Percentiles rank a stretch among this genome's conserved stretches.
These are phyloP conservation scores for Claviceps purpurea DNA, from an alignment of 2,329 filamentous ascomycete species.

Conservation along the genomic window DNA sequence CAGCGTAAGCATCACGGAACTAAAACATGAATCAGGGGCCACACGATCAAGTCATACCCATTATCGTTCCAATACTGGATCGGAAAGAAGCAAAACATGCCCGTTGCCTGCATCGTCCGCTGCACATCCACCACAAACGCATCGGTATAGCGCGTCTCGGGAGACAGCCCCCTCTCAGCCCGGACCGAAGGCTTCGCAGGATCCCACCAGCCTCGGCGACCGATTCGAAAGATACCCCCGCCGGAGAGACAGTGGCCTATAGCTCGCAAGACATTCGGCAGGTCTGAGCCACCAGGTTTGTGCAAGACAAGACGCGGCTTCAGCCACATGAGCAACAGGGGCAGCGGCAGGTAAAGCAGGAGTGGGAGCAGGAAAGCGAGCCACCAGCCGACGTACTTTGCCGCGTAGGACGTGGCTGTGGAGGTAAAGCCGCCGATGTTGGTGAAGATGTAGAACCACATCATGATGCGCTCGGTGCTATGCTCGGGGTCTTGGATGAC, in stretches of 20 bases:
- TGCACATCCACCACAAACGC: constrained; percentile 53
- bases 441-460: constrained; percentile 47
- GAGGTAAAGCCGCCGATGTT: constrained; percentile 40
- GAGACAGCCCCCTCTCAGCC: constrained; percentile 24
- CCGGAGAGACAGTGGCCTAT: constrained; percentile 39
- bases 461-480: constrained; percentile 52
- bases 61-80: constrained; percentile 27
- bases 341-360: constrained; percentile 45
- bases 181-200: constrained; percentile 42
- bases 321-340: constrained; percentile 41
- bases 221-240: constrained; percentile 35
- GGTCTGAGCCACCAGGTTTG: constrained; percentile 52
- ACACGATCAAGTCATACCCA: constrained; percentile 7
- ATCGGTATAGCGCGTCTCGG: constrained; percentile 47
- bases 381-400: constrained; percentile 38
- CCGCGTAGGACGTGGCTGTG: constrained; percentile 37
- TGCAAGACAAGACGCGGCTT: constrained; percentile 42
- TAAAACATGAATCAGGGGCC: background rate
- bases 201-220: constrained; percentile 44
- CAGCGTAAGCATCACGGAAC: background rate
- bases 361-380: constrained; percentile 30
- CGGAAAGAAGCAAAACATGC: constrained; percentile 28
- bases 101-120: constrained; percentile 31
- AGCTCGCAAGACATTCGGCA: constrained; percentile 45
- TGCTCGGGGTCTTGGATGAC: constrained; percentile 57